phyloP scores from a whole-genome alignment of 2,329 filamentous ascomycete species.

The Keithomyces neogunnii region DNA sequence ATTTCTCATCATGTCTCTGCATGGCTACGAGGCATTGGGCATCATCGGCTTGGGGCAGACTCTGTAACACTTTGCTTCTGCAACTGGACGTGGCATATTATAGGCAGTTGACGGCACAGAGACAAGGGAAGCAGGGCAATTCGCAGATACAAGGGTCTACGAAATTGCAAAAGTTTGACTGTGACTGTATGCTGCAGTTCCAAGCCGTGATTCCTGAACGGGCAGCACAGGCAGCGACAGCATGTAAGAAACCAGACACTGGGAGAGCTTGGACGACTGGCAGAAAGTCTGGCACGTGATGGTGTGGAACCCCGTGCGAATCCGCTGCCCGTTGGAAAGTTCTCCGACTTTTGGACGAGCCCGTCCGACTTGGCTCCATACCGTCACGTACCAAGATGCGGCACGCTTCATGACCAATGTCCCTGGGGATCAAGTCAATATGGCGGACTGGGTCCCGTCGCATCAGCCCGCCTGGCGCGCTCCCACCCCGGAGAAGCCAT shows the following conservation, averaged over 20 bases:
- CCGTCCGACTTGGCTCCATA: neutral
- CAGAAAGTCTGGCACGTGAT: constrained; percentile 8
- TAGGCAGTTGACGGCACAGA: no score
- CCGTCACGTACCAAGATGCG: constrained; percentile 21
- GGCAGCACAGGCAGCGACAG: neutral
- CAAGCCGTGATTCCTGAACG: no score
- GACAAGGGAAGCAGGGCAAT: neutral
- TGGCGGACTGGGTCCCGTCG: constrained; percentile 32
- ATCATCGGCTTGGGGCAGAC: neutral
- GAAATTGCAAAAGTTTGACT: neutral
- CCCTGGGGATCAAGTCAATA: constrained; percentile 33
- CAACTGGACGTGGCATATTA: neutral
- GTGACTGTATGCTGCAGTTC: no score
- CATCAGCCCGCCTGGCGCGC: constrained; percentile 16
- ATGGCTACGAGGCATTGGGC: constrained; percentile 1
- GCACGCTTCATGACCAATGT: constrained; percentile 33
- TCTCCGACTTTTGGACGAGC: neutral
- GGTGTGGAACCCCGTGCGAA: neutral
- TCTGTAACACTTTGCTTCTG: neutral
- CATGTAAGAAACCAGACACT: constrained; percentile 7
- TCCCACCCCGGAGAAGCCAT: constrained; percentile 13
- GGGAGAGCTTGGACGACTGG: no score
- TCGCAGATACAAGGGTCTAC: neutral
- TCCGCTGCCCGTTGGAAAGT: neutral
- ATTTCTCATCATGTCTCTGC: neutral